Conservation (phyloP, 2,329 filamentous ascomycete species). For the Ceratocystis huliohia region DNA sequence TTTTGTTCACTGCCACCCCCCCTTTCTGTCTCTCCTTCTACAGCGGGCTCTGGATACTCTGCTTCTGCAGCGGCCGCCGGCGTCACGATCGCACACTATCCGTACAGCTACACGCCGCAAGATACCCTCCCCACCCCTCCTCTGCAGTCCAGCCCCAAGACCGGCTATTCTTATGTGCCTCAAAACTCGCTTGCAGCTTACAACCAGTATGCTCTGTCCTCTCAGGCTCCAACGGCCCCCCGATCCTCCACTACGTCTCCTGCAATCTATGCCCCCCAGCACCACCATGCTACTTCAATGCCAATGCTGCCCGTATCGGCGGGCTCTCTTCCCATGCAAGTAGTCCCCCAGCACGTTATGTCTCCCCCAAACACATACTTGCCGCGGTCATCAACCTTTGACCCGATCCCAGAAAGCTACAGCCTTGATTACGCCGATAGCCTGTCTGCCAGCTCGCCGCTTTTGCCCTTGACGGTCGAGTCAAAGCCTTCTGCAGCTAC, state of each 20-base stretch:
- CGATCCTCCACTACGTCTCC: not conserved
- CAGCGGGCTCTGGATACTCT: not conserved
- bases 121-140: not conserved
- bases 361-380: not conserved
- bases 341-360: not conserved
- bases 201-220: not conserved
- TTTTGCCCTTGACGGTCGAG: not conserved
- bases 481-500: not conserved
- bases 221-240: not conserved
- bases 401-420: not conserved
- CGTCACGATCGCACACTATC: not conserved
- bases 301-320: not conserved
- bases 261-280: not conserved
- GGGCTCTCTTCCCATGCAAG: not conserved
- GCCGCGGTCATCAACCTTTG: not conserved
- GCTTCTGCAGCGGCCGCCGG: not conserved
- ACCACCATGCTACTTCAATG: not conserved
- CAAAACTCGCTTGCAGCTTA: not conserved
- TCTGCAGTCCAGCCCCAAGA: not conserved
- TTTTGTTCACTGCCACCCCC: not conserved
- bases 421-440: not conserved
- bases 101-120: slow-evolving; percentile 4
- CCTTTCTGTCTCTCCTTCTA: not conserved
- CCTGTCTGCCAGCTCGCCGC: not conserved
- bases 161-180: not conserved